phyloP scores from a whole-genome alignment of 352 stramenopile genomes.

The Pythium grandisporangium region DNA sequence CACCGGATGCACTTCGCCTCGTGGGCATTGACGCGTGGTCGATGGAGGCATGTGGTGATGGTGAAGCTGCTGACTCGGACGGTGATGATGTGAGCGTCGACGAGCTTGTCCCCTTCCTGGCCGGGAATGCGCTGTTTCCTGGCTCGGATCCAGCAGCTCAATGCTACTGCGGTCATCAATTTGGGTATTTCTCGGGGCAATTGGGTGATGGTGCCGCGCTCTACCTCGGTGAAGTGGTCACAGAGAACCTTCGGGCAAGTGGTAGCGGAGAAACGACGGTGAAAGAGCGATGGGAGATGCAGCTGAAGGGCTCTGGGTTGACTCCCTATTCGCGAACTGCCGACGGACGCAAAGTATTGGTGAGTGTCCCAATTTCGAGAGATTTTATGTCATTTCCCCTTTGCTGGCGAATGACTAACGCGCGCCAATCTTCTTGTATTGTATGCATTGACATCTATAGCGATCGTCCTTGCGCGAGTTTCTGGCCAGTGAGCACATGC shows the following conservation, averaged over 20 bases:
- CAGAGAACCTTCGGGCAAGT: no score
- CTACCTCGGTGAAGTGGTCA: conserved; percentile 81
- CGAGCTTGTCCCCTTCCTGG: conserved; percentile 43
- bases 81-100: conserved; percentile 21
- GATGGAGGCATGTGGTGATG: conserved; percentile 1
- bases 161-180: conserved; percentile 90
- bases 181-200: conserved; percentile 88
- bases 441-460: conserved; percentile 15
- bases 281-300: conserved; percentile 88
- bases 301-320: conserved; percentile 94
- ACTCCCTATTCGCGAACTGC: conserved; percentile 94
- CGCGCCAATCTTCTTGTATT: no score
- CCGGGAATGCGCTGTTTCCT: conserved; percentile 64
- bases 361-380: conserved; percentile 4
- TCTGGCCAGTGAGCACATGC: conserved; percentile 94
- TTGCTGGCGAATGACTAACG: no score
- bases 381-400: no score
- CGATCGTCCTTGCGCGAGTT: conserved; percentile 96
- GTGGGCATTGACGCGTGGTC: conserved; percentile 38
- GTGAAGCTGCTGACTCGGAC: conserved; percentile 12
- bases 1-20: conserved; percentile 40
- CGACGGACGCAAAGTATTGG: conserved; percentile 89
- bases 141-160: conserved; percentile 75
- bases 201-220: conserved; percentile 87
- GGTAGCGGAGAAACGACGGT: no score